phyloP scores from a whole-genome alignment of 768 basidiomycete species.

The Daedaleopsis sinensis region DNA sequence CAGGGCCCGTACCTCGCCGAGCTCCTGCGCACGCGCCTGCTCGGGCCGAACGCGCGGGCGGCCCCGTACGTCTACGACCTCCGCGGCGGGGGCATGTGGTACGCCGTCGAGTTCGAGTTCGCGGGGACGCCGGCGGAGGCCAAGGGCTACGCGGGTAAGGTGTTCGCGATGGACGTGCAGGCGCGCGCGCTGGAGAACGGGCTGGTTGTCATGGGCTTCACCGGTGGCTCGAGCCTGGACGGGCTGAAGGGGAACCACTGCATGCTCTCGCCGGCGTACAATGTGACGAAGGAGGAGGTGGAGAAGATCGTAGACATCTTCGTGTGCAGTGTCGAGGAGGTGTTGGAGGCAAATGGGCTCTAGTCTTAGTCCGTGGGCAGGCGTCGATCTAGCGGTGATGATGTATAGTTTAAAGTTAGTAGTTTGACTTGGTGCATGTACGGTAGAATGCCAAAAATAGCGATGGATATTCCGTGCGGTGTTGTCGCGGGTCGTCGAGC shows the following conservation, averaged over 20 bases:
- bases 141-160: constrained; percentile 38
- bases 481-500: too few relatives aligned
- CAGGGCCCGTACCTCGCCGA: constrained; percentile 60
- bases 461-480: too few relatives aligned
- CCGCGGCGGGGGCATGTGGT: constrained; percentile 84
- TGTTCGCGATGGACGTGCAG: constrained; percentile 73
- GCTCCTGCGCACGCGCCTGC: constrained; percentile 58
- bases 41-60: constrained; percentile 55
- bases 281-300: constrained; percentile 69
- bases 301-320: constrained; percentile 68
- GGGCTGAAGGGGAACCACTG: constrained; percentile 75
- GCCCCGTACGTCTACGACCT: constrained; percentile 77
- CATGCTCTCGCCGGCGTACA: constrained; percentile 82
- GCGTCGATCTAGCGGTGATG: not conserved
- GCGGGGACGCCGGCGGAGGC: constrained; percentile 40
- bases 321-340: constrained; percentile 67
- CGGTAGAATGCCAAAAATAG: too few relatives aligned
- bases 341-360: constrained; percentile 44
- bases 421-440: too few relatives aligned
- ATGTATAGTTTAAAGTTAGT: not conserved
- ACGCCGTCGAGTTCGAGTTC: constrained; percentile 84
- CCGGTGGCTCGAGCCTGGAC: constrained; percentile 67
- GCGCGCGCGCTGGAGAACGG: constrained; percentile 68
- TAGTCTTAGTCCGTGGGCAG: constrained; percentile 1
- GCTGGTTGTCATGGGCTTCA: constrained; percentile 74